A percentile compares a stretch with the other conserved stretches of the same genome.
These are phyloP conservation scores for Parathielavia appendiculata DNA, from an alignment of 495 filamentous ascomycete species.

Conservation along the genomic window DNA sequence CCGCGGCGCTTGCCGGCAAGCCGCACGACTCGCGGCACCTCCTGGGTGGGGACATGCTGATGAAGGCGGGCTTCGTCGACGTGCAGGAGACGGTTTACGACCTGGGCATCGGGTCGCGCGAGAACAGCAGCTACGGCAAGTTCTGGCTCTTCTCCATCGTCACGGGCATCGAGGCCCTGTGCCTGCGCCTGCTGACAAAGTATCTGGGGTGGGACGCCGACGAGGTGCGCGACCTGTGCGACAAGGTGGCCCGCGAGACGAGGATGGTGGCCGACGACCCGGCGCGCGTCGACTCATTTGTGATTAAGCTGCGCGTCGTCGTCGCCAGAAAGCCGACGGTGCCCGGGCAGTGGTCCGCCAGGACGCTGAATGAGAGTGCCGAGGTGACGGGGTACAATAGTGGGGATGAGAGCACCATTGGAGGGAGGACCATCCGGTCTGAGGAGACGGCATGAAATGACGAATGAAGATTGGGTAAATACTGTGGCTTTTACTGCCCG, in stretches of 20 bases:
- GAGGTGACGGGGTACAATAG: constrained; percentile 19
- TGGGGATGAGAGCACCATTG: constrained; percentile 33
- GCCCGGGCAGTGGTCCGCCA: constrained; percentile 27
- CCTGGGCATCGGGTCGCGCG: constrained; percentile 54
- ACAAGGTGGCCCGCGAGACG: constrained; percentile 49
- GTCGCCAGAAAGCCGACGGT: constrained; percentile 51
- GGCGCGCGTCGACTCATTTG: constrained; percentile 37
- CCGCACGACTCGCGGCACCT: constrained; percentile 54
- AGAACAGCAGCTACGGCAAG: constrained; percentile 55
- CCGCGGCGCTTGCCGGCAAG: constrained; percentile 39
- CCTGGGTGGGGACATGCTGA: constrained; percentile 40
- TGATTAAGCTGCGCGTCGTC: constrained; percentile 48
- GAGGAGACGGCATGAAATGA: constrained; percentile 17
- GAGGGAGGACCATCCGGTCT: constrained; percentile 17
- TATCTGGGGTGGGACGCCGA: constrained; percentile 52
- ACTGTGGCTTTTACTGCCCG: neutral
- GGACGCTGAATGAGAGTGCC: constrained; percentile 25
- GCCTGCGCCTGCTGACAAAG: constrained; percentile 57
- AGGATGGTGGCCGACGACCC: constrained; percentile 43
- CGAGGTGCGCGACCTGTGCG: constrained; percentile 52
- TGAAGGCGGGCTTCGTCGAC: constrained; percentile 58
- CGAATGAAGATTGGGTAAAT: too few relatives aligned
- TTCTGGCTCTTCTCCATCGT: constrained; percentile 60
- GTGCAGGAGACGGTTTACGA: constrained; percentile 49
- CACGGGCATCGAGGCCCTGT: constrained; percentile 59